Percentiles rank a stretch among this genome's conserved stretches.
Evolutionary conservation across 139 green algal genomes (phyloP).

Genomic region (Picochlorum sp.): DNA sequence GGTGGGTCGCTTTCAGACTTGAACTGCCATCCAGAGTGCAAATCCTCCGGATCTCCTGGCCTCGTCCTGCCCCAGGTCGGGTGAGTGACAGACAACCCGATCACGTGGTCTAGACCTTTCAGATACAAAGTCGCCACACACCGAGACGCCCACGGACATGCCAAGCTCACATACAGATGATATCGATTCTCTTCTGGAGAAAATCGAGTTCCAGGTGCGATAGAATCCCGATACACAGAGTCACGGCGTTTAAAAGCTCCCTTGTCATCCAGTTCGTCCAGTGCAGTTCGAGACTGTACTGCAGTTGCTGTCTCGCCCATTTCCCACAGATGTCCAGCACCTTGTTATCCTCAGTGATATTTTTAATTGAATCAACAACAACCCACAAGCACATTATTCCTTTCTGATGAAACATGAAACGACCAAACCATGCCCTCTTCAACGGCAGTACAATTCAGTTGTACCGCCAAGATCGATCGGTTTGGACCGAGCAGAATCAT

Average conservation of each 20-base stretch:
- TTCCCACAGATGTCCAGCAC: too few relatives aligned
- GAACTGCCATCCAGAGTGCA: conserved; percentile 84
- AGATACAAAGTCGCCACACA: conserved; percentile 52
- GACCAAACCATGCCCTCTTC: too few relatives aligned
- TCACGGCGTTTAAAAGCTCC: conserved; percentile 33
- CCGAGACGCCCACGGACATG: conserved; percentile 87
- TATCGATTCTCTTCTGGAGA: conserved; percentile 67
- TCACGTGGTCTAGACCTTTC: conserved; percentile 70
- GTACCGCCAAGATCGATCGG: too few relatives aligned
- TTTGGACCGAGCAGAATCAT: too few relatives aligned
- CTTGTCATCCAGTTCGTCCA: conserved; percentile 34
- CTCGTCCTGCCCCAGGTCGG: conserved; percentile 75
- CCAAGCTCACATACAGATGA: conserved; percentile 89
- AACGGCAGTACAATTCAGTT: too few relatives aligned
- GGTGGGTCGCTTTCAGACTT: conserved; percentile 37
- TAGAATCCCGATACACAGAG: conserved; percentile 23
- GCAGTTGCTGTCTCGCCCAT: too few relatives aligned
- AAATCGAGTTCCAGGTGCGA: conserved; percentile 35
- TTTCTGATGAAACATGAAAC: too few relatives aligned
- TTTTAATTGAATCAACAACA: too few relatives aligned
- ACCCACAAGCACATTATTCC: too few relatives aligned
- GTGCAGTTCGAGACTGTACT: conserved; percentile 25
- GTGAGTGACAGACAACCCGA: conserved; percentile 76
- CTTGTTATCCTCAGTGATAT: too few relatives aligned
- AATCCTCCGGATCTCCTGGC: conserved; percentile 59